Conservation (phyloP, 2,329 filamentous ascomycete species). For the Xylariales sp. region DNA sequence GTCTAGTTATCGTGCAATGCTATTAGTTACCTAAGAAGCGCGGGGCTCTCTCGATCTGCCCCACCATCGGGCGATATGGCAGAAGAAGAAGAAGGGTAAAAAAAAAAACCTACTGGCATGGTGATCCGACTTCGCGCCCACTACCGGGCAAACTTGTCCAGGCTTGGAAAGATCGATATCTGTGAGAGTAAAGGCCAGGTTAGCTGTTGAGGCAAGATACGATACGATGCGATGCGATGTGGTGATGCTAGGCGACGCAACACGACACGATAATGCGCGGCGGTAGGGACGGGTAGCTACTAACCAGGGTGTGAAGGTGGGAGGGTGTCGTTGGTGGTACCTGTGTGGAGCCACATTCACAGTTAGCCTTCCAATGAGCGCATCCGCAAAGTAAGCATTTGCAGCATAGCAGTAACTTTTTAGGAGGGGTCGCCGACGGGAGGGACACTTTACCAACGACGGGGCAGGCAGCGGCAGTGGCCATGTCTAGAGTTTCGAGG, state of each 20-base stretch:
- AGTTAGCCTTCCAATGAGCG: neutral
- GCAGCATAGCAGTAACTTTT: no score
- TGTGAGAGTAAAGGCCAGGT: conserved; percentile 23
- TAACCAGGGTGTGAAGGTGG: conserved; percentile 6
- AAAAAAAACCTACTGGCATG: conserved; percentile 18
- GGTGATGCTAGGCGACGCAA: no score
- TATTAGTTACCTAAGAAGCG: neutral
- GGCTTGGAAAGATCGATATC: conserved; percentile 34
- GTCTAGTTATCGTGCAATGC: conserved; percentile 9
- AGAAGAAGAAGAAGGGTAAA: no score
- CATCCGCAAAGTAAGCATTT: no score
- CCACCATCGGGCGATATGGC: no score
- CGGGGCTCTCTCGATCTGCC: neutral
- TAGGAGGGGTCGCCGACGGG: no score
- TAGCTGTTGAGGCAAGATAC: neutral
- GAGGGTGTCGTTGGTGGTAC: conserved; percentile 7
- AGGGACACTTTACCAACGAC: neutral
- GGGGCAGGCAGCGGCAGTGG: neutral
- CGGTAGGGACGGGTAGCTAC: neutral
- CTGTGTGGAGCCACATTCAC: neutral
- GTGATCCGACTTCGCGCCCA: conserved; percentile 37
- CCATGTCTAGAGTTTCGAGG: no score
- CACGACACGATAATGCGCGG: neutral
- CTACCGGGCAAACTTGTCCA: conserved; percentile 34
- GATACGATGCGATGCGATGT: neutral